A percentile compares a stretch with the other conserved stretches of the same genome.
Evolutionary conservation across 2,329 filamentous ascomycete species (phyloP).

Genomic region (Colletotrichum sp.): DNA sequence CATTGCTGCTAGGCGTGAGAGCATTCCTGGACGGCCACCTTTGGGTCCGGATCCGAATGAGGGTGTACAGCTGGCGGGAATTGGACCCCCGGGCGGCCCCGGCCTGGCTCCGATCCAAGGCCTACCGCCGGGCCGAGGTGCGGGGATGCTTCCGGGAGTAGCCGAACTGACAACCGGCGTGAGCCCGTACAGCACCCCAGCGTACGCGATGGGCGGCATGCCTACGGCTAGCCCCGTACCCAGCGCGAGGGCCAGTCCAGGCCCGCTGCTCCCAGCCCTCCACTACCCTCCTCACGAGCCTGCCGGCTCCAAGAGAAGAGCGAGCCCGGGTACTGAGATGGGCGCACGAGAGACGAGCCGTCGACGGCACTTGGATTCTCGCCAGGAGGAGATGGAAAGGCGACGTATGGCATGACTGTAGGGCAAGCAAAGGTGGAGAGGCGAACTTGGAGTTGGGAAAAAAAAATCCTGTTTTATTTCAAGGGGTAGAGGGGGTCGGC

Average conservation of each 20-base stretch:
- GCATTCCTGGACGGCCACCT: conserved; percentile 34
- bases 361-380: conserved; percentile 34
- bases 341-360: conserved; percentile 50
- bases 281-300: conserved; percentile 43
- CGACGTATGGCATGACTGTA: conserved; percentile 17
- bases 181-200: conserved; percentile 64
- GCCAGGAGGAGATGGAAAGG: conserved; percentile 22
- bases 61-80: conserved; percentile 33
- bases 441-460: conserved; percentile 19
- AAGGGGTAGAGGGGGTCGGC: background rate
- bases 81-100: conserved; percentile 37
- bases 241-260: conserved; percentile 47
- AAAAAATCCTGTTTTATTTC: conserved; percentile 1
- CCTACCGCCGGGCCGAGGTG: conserved; percentile 41
- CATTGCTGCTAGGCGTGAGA: conserved; percentile 47
- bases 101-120: conserved; percentile 60
- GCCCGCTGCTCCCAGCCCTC: conserved; percentile 39
- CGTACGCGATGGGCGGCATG: conserved; percentile 49
- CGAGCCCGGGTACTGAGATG: conserved; percentile 47
- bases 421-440: background rate
- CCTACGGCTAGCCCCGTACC: conserved; percentile 42
- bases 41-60: conserved; percentile 36
- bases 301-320: conserved; percentile 55
- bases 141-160: conserved; percentile 61
- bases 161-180: conserved; percentile 69